These are phyloP conservation scores for Abortiporus biennis DNA, from an alignment of 1,284 basidiomycete species.

Conservation along the genomic window DNA sequence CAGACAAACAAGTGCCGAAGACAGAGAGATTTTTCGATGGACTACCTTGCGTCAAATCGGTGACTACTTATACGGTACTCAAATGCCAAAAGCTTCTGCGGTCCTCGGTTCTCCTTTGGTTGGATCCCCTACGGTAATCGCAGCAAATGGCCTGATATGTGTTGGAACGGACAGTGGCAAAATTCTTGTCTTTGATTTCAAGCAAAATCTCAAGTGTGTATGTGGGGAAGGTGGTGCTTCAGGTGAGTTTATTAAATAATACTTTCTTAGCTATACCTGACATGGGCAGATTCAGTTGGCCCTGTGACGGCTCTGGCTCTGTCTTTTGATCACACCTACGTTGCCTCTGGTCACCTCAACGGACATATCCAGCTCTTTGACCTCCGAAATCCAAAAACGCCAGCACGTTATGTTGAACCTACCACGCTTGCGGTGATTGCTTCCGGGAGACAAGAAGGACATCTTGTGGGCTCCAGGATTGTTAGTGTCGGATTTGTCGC, in stretches of 20 bases:
- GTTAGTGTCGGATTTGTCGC: constrained; percentile 89
- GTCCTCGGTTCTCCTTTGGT: constrained; percentile 50
- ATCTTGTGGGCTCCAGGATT: constrained; percentile 83
- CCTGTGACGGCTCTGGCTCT: constrained; percentile 88
- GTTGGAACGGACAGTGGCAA: constrained; percentile 81
- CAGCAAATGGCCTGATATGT: constrained; percentile 86
- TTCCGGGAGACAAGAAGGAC: constrained; percentile 90
- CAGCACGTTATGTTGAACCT: constrained; percentile 70
- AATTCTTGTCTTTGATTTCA: constrained; percentile 86
- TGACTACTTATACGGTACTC: constrained; percentile 47
- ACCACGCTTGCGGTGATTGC: constrained; percentile 60
- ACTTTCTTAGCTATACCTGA: neutral
- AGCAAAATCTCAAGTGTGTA: constrained; percentile 76
- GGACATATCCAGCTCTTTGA: constrained; percentile 91
- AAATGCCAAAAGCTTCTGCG: constrained; percentile 54
- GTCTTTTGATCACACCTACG: constrained; percentile 90
- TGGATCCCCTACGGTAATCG: constrained; percentile 75
- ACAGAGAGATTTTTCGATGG: constrained; percentile 73
- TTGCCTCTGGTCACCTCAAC: constrained; percentile 83
- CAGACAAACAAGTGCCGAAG: constrained; percentile 15
- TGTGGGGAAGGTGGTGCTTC: constrained; percentile 71
- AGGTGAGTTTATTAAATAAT: constrained; percentile 17
- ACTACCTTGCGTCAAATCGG: constrained; percentile 61
- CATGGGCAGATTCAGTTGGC: constrained; percentile 57
- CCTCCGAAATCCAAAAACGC: constrained; percentile 60